Percentiles rank a stretch among this genome's conserved stretches.
These are phyloP conservation scores for Cyclostephanos invisitatus DNA, from an alignment of 108 stramenopile species.

Conservation along the genomic window DNA sequence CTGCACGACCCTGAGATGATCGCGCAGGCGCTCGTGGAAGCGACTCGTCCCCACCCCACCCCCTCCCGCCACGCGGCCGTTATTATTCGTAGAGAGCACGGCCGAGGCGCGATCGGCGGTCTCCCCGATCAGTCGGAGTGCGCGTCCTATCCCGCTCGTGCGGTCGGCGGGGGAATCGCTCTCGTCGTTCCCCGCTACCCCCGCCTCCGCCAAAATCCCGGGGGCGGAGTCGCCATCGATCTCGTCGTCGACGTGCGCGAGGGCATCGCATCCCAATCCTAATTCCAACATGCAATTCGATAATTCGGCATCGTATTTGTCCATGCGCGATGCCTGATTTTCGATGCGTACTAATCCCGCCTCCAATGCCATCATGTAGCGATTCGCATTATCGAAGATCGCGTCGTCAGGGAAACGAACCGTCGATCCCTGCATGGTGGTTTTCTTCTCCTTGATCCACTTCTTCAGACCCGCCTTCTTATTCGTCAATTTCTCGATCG, in stretches of 20 bases:
- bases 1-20: slow-evolving; percentile 68
- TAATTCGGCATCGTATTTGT: slow-evolving; percentile 12
- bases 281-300: slow-evolving; percentile 48
- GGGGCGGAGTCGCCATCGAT: slow-evolving; percentile 46
- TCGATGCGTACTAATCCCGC: slow-evolving; percentile 34
- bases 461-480: slow-evolving; percentile 40
- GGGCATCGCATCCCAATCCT: slow-evolving; percentile 50
- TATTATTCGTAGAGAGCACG: slow-evolving; percentile 24
- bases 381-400: slow-evolving; percentile 42
- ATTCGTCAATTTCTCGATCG: slow-evolving; percentile 19
- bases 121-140: slow-evolving; percentile 43
- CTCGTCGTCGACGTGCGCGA: slow-evolving; percentile 50
- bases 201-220: background rate
- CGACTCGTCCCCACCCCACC: background rate
- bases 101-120: slow-evolving; percentile 57
- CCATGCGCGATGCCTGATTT: slow-evolving; percentile 36
- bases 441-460: slow-evolving; percentile 52
- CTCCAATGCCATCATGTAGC: slow-evolving; percentile 49
- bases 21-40: slow-evolving; percentile 68
- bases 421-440: slow-evolving; percentile 27
- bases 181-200: background rate
- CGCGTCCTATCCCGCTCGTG: slow-evolving; percentile 32
- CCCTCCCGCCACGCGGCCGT: no score
- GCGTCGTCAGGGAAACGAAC: slow-evolving; percentile 40
- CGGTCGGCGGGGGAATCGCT: slow-evolving; percentile 11